These are phyloP conservation scores for Podospora appendiculata DNA, from an alignment of 495 filamentous ascomycete genomes.

Conservation along the genomic window DNA sequence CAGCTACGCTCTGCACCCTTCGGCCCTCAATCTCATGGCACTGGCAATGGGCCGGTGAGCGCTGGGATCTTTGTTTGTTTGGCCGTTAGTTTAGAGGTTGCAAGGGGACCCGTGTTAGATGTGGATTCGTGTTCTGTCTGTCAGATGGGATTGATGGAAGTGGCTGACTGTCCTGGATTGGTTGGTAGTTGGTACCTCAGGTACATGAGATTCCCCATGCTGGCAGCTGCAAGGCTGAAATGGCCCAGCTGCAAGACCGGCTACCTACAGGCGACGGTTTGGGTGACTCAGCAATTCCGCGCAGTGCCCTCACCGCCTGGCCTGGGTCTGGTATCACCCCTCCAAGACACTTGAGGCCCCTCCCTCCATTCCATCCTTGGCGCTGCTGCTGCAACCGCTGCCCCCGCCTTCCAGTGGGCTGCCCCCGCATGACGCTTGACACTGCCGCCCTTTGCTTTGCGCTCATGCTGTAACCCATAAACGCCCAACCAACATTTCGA, in stretches of 20 bases:
- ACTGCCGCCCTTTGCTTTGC: background rate
- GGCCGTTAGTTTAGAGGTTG: background rate
- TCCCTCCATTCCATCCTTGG: no score
- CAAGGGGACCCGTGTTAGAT: background rate
- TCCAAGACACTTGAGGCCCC: no score
- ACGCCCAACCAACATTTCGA: background rate
- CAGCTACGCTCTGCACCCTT: no score
- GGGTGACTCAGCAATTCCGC: constrained; percentile 13
- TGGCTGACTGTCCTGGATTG: background rate
- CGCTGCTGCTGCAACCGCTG: background rate
- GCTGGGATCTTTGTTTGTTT: no score
- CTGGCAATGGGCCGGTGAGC: no score
- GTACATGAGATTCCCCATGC: background rate
- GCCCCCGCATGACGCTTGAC: background rate
- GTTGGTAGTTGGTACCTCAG: no score
- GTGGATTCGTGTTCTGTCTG: constrained; percentile 6
- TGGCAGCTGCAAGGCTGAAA: background rate
- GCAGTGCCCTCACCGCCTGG: constrained; percentile 16
- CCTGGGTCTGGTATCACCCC: constrained; percentile 4
- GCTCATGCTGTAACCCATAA: background rate
- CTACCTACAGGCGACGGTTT: no score
- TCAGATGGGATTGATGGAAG: background rate
- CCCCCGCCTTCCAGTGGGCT: background rate
- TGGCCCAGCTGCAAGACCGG: no score
- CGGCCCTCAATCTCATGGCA: no score